These are phyloP conservation scores for Saturnispora gosingensis DNA, from an alignment of 805 yeast genomes.

Conservation along the genomic window DNA sequence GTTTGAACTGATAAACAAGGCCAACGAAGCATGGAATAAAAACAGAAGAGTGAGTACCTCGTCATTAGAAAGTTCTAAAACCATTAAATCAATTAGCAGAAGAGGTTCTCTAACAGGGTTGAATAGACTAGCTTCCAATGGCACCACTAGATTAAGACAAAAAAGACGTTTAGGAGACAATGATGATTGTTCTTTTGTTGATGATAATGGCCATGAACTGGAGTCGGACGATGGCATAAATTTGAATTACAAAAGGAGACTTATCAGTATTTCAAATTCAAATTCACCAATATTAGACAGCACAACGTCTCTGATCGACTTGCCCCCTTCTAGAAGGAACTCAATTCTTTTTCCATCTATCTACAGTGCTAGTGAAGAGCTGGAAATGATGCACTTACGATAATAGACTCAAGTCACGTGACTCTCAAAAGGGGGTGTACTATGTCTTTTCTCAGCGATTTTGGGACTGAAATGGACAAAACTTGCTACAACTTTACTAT, in stretches of 20 bases:
- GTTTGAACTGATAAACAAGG: slow-evolving; percentile 28
- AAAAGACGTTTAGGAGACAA: not conserved
- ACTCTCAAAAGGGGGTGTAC: not conserved
- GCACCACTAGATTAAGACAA: not conserved
- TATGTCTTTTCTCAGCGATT: not conserved
- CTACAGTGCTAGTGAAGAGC: slow-evolving; percentile 25
- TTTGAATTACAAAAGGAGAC: slow-evolving; percentile 10
- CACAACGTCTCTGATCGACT: slow-evolving; percentile 7
- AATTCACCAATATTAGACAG: slow-evolving; percentile 12
- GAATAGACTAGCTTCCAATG: not conserved
- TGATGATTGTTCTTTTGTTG: not conserved
- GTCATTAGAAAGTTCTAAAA: slow-evolving; percentile 10
- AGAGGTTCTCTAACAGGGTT: slow-evolving; percentile 1
- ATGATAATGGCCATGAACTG: not conserved
- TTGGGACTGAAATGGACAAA: not conserved
- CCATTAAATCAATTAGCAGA: slow-evolving; percentile 7
- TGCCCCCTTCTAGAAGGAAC: slow-evolving; percentile 16
- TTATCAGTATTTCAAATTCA: slow-evolving; percentile 9
- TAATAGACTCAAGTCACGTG: slow-evolving; percentile 1
- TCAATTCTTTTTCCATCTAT: slow-evolving; percentile 19
- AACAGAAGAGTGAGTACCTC: slow-evolving; percentile 16
- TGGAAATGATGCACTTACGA: slow-evolving; percentile 23
- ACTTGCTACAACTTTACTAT: not conserved
- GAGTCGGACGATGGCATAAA: slow-evolving; percentile 7
- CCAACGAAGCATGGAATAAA: slow-evolving; percentile 30